Percentiles rank a stretch among this genome's conserved stretches.
Conservation (phyloP, 1,284 basidiomycete species). For the Cerioporus squamosus region DNA sequence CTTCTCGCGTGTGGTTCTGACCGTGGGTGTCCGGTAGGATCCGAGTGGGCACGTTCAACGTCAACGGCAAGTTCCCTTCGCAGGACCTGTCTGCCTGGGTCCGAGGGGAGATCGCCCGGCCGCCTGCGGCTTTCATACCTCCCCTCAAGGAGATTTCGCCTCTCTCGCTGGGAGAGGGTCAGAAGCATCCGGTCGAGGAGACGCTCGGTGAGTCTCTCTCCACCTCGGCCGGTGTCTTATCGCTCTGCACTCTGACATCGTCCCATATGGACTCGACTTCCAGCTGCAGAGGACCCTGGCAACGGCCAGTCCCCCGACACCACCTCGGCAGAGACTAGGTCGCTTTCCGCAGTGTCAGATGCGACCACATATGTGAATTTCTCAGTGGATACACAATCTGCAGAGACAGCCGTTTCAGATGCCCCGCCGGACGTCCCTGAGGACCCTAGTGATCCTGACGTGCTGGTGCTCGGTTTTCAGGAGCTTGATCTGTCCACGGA, state of each 20-base stretch:
- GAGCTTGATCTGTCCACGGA: conserved; percentile 78
- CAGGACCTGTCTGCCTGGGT: conserved; percentile 66
- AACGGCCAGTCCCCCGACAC: background rate
- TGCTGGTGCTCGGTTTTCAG: conserved; percentile 75
- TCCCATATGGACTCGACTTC: background rate
- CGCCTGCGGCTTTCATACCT: conserved; percentile 35
- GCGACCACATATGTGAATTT: background rate
- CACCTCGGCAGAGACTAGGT: conserved; percentile 2
- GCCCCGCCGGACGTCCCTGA: conserved; percentile 9
- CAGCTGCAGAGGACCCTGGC: background rate
- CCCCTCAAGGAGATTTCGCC: conserved; percentile 45
- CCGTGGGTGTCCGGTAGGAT: conserved; percentile 44
- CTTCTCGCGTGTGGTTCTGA: background rate
- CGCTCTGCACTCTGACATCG: background rate
- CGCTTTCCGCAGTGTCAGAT: conserved; percentile 3
- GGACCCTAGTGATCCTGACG: conserved; percentile 55
- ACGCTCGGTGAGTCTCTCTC: conserved; percentile 2
- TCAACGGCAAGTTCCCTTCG: conserved; percentile 73
- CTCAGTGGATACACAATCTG: conserved; percentile 4
- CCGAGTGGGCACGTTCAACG: conserved; percentile 79
- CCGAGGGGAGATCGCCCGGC: conserved; percentile 22
- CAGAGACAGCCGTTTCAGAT: conserved; percentile 4
- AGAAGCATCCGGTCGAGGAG: conserved; percentile 11
- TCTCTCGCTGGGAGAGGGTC: conserved; percentile 29
- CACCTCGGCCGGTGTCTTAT: background rate